Conservation (phyloP, 495 filamentous ascomycete genomes). For the Trichocladium uniseriatum region DNA sequence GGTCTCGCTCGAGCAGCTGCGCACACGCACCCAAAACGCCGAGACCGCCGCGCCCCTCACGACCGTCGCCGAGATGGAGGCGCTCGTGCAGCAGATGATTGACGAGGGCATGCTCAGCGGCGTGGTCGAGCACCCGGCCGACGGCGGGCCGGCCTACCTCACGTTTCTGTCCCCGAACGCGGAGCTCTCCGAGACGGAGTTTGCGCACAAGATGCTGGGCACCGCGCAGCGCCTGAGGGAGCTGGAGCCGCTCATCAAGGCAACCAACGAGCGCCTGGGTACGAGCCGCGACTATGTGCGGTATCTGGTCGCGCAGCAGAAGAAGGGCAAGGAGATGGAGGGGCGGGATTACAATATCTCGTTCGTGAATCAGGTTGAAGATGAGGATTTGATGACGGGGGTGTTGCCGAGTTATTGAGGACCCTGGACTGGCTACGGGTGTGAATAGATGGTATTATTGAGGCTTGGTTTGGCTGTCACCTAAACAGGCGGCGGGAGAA, state of each 20-base stretch:
- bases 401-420: conserved; percentile 3
- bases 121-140: conserved; percentile 38
- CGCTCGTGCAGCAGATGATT: conserved; percentile 47
- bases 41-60: conserved; percentile 43
- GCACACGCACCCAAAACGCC: conserved; percentile 38
- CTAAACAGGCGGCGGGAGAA: no score
- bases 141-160: conserved; percentile 28
- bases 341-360: background rate
- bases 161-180: conserved; percentile 28
- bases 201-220: conserved; percentile 32
- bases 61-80: conserved; percentile 35
- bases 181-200: conserved; percentile 38
- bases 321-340: conserved; percentile 21
- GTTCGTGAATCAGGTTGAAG: conserved; percentile 40
- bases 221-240: conserved; percentile 37
- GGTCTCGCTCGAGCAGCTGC: conserved; percentile 44
- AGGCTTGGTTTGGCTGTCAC: no score
- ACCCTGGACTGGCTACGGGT: no score
- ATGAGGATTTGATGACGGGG: conserved; percentile 60
- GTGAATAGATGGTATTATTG: no score
- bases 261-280: conserved; percentile 46
- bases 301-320: conserved; percentile 38
- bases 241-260: conserved; percentile 34
- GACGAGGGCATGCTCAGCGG: conserved; percentile 46
- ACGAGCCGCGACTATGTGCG: conserved; percentile 53